Conservation (phyloP, 495 filamentous ascomycete genomes). For the Aspergillus nidulans region DNA sequence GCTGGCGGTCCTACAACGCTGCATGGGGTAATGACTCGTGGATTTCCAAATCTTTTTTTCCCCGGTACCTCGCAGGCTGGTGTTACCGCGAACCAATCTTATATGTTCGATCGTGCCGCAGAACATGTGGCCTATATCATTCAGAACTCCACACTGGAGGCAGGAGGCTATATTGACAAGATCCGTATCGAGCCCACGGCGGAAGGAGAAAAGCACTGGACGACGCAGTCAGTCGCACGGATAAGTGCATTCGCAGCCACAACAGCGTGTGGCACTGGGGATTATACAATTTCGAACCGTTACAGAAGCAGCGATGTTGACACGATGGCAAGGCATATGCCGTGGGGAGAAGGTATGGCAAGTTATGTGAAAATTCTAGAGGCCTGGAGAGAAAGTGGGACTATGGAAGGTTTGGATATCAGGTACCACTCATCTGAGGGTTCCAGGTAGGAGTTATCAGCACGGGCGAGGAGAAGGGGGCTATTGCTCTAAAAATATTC, state of each 20-base stretch:
- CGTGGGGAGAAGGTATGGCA: slow-evolving; percentile 19
- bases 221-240: slow-evolving; percentile 31
- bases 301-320: neutral
- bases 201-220: slow-evolving; percentile 46
- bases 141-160: slow-evolving; percentile 17
- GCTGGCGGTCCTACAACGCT: slow-evolving; percentile 18
- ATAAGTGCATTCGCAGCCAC: slow-evolving; percentile 36
- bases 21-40: slow-evolving; percentile 23
- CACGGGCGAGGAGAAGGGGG: too few relatives aligned
- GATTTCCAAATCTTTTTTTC: slow-evolving; percentile 55
- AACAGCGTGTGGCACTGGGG: slow-evolving; percentile 28
- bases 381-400: neutral
- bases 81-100: slow-evolving; percentile 33
- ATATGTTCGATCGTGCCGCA: slow-evolving; percentile 34
- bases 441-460: too few relatives aligned
- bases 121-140: slow-evolving; percentile 45
- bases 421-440: too few relatives aligned
- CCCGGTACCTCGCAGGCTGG: slow-evolving; percentile 35
- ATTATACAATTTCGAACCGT: slow-evolving; percentile 39
- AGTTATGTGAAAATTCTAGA: slow-evolving; percentile 6
- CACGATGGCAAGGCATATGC: neutral
- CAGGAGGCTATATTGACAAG: slow-evolving; percentile 10
- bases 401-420: too few relatives aligned
- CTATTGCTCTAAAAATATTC: too few relatives aligned
- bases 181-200: slow-evolving; percentile 41